Evolutionary conservation across 2,329 filamentous ascomycete genomes (phyloP).

Genomic region (Trichoderma sp.): DNA sequence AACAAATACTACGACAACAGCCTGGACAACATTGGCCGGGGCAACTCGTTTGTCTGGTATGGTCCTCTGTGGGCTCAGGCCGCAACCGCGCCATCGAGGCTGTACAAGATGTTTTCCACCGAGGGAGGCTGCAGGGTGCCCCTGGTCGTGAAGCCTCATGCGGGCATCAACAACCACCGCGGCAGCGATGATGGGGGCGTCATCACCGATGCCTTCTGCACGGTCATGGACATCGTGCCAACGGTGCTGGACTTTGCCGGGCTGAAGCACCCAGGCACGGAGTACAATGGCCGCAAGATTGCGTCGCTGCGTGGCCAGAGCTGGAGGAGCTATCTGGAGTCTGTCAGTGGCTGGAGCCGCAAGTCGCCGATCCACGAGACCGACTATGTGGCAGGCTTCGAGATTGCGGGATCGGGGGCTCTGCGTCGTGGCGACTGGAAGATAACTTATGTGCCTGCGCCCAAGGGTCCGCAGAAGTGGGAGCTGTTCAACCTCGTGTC

Average conservation of each 20-base stretch:
- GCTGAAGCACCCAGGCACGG: slow-evolving; percentile 14
- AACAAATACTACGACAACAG: slow-evolving; percentile 52
- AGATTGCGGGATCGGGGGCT: slow-evolving; percentile 21
- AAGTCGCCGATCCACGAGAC: slow-evolving; percentile 5
- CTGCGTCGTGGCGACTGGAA: slow-evolving; percentile 18
- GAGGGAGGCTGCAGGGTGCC: slow-evolving; percentile 56
- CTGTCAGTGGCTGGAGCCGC: slow-evolving; percentile 9
- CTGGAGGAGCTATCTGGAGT: slow-evolving; percentile 13
- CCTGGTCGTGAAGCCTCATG: slow-evolving; percentile 32
- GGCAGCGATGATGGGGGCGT: neutral
- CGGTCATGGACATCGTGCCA: slow-evolving; percentile 18
- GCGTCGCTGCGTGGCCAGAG: slow-evolving; percentile 20
- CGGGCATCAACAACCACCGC: neutral
- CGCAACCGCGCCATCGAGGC: slow-evolving; percentile 40
- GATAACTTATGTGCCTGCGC: slow-evolving; percentile 17
- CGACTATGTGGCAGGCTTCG: slow-evolving; percentile 9
- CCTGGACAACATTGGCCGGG: slow-evolving; percentile 57
- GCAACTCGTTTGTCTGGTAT: slow-evolving; percentile 62
- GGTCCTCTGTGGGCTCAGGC: slow-evolving; percentile 56
- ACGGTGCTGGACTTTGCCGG: slow-evolving; percentile 16
- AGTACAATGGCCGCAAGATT: slow-evolving; percentile 18
- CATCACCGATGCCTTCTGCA: slow-evolving; percentile 11
- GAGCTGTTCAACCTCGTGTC: slow-evolving; percentile 38
- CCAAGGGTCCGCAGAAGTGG: slow-evolving; percentile 31
- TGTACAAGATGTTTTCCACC: slow-evolving; percentile 45